These are phyloP conservation scores for Coemansia sp. DNA, from an alignment of 192 early-diverging fungal genomes.

Conservation along the genomic window DNA sequence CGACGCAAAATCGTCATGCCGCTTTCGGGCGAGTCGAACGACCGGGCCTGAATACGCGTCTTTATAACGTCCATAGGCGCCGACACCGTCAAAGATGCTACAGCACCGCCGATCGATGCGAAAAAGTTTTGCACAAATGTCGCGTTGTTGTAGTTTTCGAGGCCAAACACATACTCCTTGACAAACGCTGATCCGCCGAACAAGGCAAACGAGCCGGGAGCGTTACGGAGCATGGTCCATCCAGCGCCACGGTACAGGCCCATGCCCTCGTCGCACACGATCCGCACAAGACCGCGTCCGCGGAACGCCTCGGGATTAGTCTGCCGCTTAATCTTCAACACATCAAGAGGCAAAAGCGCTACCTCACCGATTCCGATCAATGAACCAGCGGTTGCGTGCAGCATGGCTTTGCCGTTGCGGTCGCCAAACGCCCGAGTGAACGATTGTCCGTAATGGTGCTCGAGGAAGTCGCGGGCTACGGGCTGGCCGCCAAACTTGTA, in stretches of 20 bases:
- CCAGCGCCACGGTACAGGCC: slow-evolving; percentile 91
- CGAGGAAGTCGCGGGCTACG: slow-evolving; percentile 89
- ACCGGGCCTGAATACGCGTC: slow-evolving; percentile 95
- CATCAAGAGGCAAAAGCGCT: slow-evolving; percentile 91
- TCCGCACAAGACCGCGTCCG: slow-evolving; percentile 74
- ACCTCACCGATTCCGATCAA: slow-evolving; percentile 97
- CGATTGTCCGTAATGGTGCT: slow-evolving; percentile 69
- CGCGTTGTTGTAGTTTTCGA: slow-evolving; percentile 91
- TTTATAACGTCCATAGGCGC: slow-evolving; percentile 99
- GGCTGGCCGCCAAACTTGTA: slow-evolving; percentile 99
- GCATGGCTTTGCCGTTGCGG: slow-evolving; percentile 88
- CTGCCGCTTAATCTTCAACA: slow-evolving; percentile 98
- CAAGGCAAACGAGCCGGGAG: slow-evolving; percentile 96
- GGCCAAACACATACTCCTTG: slow-evolving; percentile 88
- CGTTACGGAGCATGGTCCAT: slow-evolving; percentile 97
- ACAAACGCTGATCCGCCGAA: slow-evolving; percentile 91
- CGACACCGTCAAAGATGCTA: slow-evolving; percentile 90
- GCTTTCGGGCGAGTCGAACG: slow-evolving; percentile 82
- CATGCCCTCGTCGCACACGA: slow-evolving; percentile 85
- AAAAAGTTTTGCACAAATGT: slow-evolving; percentile 99
- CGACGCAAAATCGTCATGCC: slow-evolving; percentile 82
- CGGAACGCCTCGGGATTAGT: slow-evolving; percentile 85
- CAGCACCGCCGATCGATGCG: slow-evolving; percentile 91
- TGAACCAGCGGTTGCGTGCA: slow-evolving; percentile 98
- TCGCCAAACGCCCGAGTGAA: slow-evolving; percentile 89